Base-by-base conservation (phyloP, 2,329 filamentous ascomycete species). In the Lojkania enalia region DNA sequence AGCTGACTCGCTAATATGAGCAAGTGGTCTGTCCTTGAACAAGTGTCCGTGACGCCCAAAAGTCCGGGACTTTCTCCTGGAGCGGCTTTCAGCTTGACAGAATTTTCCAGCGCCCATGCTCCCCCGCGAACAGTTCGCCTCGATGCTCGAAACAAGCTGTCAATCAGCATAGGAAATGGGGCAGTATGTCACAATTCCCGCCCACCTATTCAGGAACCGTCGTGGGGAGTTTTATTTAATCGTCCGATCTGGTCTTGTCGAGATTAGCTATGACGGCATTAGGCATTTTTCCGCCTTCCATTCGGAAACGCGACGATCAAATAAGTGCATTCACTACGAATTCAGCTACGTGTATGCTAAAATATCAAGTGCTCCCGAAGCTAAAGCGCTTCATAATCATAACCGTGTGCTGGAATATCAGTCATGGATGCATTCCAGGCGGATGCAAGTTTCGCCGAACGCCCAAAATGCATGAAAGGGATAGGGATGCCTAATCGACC, bases 401-500 rank as follows among this genome's bases (percentile, higher is more conserved):
- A n/a, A n/a, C n/a, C 23, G 23, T 27, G 23, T 27, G 23, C 23
- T 27, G 7, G n/a, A 27, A 7, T 7, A 33, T 15, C 30, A 11
- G 9, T 6, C 30, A 33, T 16, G n/a, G n/a, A n/a, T 7, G 18
- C 35, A 16, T 25, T 39, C 40, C 44, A n/a, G 20, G 15, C 32
- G 23, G 12, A 44, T 44, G 31, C 23, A 39, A 16, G n/a, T 43
- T 57, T 60, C 57, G 56, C 63, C 57, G 30, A 61, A 66, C 64
- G 63, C 63, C 62, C 52, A 49, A 46, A 47, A 66, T 66, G 63
- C 60, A 54, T 49, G 46, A 43, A 44, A 38, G 21, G 16, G 25
- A 40, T 31, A 29, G 18, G 19, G 31, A 19, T 6, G 9, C 6
- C 20, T 29, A 18, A 21, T 33, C 19, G 35, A 21, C 15, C 38